These are phyloP conservation scores for Exophiala spinifera DNA, from an alignment of 2,329 filamentous ascomycete genomes.

Conservation along the genomic window DNA sequence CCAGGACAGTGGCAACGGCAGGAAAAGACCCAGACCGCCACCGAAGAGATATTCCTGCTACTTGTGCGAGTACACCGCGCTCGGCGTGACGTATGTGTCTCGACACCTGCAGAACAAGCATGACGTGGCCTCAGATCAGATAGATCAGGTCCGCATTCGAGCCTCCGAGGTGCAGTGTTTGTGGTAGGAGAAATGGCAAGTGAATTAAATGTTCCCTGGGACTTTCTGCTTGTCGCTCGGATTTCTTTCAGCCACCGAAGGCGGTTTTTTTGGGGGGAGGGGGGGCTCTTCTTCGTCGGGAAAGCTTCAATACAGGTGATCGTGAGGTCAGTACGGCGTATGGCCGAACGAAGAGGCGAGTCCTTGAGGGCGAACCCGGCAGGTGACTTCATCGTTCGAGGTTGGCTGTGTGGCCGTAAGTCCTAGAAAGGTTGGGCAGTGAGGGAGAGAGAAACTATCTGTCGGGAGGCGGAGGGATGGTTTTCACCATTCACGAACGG, in stretches of 20 bases:
- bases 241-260: too few relatives aligned
- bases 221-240: too few relatives aligned
- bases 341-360: not conserved
- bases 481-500: too few relatives aligned
- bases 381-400: not conserved
- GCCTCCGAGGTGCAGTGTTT: not conserved
- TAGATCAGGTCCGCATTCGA: not conserved
- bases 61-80: not conserved
- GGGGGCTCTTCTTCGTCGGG: not conserved
- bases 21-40: not conserved
- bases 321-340: too few relatives aligned
- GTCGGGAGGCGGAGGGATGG: too few relatives aligned
- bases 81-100: not conserved
- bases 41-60: conserved; percentile 3
- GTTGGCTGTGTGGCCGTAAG: not conserved
- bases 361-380: not conserved
- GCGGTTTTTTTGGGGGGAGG: too few relatives aligned
- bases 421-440: too few relatives aligned
- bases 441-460: too few relatives aligned
- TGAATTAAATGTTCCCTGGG: too few relatives aligned
- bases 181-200: not conserved
- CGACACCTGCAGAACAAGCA: not conserved
- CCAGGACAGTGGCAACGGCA: not conserved
- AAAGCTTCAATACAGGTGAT: too few relatives aligned
- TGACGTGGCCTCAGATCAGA: not conserved